These are phyloP conservation scores for Flueggea neowawraea DNA, from an alignment of 441 rosid species.

Conservation along the genomic window DNA sequence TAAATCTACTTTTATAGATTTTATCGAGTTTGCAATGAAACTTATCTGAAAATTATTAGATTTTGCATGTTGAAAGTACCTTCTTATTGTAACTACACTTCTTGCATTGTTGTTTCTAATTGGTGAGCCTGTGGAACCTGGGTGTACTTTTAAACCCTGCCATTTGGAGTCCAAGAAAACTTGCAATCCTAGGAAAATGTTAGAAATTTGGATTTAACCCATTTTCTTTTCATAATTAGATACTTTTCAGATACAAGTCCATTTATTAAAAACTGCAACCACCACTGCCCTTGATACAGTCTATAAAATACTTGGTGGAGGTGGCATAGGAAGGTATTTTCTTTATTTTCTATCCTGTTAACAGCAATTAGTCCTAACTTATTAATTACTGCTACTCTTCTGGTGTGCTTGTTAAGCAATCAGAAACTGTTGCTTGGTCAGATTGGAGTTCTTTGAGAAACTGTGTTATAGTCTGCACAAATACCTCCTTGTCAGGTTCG, in stretches of 20 bases:
- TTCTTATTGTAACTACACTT: neutral
- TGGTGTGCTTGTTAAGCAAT: conserved; percentile 5
- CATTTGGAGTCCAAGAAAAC: too few species aligned
- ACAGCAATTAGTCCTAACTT: neutral
- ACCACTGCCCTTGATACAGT: too few species aligned
- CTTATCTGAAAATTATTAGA: neutral
- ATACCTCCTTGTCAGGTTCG: conserved; percentile 26
- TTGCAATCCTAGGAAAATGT: too few species aligned
- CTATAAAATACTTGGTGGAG: too few species aligned
- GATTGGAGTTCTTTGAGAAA: conserved; percentile 36
- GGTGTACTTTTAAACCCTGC: too few species aligned
- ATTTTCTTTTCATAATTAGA: too few species aligned
- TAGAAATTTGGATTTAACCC: too few species aligned
- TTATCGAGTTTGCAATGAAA: neutral
- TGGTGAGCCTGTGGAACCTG: too few species aligned
- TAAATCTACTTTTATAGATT: neutral
- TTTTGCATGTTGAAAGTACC: neutral
- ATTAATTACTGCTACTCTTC: neutral
- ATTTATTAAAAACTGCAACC: too few species aligned
- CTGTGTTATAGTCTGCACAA: conserved; percentile 29
- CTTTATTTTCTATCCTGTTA: neutral
- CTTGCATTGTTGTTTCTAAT: neutral
- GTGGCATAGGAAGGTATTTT: neutral
- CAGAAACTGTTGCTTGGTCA: conserved; percentile 19
- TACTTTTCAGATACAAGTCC: too few species aligned